These are phyloP conservation scores for Trichoderma virens DNA, from an alignment of 495 filamentous ascomycete genomes.

Conservation along the genomic window DNA sequence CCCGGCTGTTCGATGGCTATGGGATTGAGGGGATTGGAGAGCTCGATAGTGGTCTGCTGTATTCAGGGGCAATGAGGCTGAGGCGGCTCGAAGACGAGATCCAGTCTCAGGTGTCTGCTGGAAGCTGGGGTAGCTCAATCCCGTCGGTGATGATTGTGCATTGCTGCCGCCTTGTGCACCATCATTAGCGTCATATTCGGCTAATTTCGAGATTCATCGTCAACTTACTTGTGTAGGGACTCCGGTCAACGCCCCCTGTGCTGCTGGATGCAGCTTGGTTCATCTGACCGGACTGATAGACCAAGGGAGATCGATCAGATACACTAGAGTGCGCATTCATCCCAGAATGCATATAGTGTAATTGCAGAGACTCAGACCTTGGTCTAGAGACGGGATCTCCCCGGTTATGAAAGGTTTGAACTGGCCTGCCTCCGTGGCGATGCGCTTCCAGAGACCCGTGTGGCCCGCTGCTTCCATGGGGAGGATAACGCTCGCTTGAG, in stretches of 20 bases:
- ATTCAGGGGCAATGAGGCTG: constrained; percentile 38
- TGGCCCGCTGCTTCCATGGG: not conserved
- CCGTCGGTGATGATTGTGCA: constrained; percentile 41
- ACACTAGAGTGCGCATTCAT: not conserved
- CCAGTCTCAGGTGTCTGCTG: constrained; percentile 34
- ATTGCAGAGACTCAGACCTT: constrained; percentile 29
- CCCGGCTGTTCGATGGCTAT: constrained; percentile 30
- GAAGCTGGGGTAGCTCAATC: constrained; percentile 36
- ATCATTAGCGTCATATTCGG: constrained; percentile 17
- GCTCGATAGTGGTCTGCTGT: constrained; percentile 43
- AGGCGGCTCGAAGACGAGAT: constrained; percentile 39
- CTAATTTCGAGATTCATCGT: not conserved
- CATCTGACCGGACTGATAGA: constrained; percentile 34
- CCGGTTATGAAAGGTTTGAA: constrained; percentile 53
- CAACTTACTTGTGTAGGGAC: constrained; percentile 44
- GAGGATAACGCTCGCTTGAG: constrained; percentile 38
- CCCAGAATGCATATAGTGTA: constrained; percentile 1
- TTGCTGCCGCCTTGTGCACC: constrained; percentile 24
- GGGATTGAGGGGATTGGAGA: constrained; percentile 32
- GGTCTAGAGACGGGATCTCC: constrained; percentile 52
- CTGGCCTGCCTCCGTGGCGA: constrained; percentile 23
- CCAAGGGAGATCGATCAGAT: constrained; percentile 13
- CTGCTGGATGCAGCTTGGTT: constrained; percentile 25
- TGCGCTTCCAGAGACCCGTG: not conserved
- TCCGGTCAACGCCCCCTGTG: constrained; percentile 40